These are phyloP conservation scores for Ogataea populi-albae DNA, from an alignment of 805 yeast species.

Conservation along the genomic window DNA sequence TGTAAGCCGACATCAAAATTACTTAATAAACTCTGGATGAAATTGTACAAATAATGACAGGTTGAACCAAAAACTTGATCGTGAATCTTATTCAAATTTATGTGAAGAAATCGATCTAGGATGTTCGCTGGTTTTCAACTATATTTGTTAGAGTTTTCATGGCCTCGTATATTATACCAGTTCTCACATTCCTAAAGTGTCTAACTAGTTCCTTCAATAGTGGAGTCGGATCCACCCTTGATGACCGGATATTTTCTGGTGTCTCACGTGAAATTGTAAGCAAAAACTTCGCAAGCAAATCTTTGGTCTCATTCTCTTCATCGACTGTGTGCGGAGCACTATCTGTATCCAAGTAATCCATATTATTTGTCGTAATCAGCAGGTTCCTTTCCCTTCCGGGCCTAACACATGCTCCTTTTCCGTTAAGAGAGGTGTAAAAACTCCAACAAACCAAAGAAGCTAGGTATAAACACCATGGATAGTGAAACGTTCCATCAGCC, in stretches of 20 bases:
- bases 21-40: no score
- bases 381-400: background rate
- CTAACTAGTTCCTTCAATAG: slow-evolving; percentile 10
- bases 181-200: slow-evolving; percentile 4
- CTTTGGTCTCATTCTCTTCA: slow-evolving; percentile 1
- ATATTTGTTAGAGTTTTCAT: slow-evolving; percentile 4
- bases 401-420: slow-evolving; percentile 1
- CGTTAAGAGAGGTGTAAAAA: slow-evolving; percentile 11
- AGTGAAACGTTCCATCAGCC: slow-evolving; percentile 20
- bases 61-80: no score
- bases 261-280: slow-evolving; percentile 8
- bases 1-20: no score
- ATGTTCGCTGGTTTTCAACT: background rate
- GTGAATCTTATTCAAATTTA: no score
- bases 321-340: background rate
- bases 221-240: slow-evolving; percentile 4
- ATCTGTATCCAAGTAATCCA: background rate
- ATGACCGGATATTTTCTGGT: slow-evolving; percentile 3
- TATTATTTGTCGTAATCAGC: background rate
- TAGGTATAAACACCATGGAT: slow-evolving; percentile 19
- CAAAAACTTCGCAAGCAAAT: slow-evolving; percentile 4
- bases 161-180: slow-evolving; percentile 10
- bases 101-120: no score
- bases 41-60: no score
- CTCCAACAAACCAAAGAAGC: slow-evolving; percentile 15